Conservation (phyloP, 805 yeast species). For the Myxozyma vanderwaltii region DNA sequence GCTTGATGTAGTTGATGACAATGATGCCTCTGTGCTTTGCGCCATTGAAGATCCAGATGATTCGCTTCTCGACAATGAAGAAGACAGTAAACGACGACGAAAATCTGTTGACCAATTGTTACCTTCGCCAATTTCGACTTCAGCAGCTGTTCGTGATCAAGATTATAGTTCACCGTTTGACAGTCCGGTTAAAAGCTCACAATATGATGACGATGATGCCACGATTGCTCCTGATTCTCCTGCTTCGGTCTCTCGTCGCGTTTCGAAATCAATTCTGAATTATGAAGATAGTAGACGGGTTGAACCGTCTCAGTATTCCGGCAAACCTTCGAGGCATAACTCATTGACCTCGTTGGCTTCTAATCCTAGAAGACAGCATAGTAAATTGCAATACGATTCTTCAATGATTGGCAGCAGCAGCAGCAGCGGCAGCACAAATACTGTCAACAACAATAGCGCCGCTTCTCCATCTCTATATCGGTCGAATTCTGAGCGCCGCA, state of each 20-base stretch:
- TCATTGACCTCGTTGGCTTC: slow-evolving; percentile 6
- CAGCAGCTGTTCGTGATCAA: neutral
- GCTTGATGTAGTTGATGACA: neutral
- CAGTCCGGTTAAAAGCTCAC: slow-evolving; percentile 7
- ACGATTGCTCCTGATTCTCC: slow-evolving; percentile 22
- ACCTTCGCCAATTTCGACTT: neutral
- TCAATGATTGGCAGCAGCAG: neutral
- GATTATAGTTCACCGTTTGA: neutral
- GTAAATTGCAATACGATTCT: neutral
- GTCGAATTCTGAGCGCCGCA: slow-evolving; percentile 7
- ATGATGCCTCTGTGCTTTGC: neutral
- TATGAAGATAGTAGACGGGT: slow-evolving; percentile 11
- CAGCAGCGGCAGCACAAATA: neutral
- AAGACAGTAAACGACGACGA: neutral
- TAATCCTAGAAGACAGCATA: neutral
- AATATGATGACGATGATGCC: slow-evolving; percentile 26
- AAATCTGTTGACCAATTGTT: neutral
- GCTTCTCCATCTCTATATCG: slow-evolving; percentile 2
- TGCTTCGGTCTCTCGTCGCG: slow-evolving; percentile 20
- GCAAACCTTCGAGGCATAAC: slow-evolving; percentile 14
- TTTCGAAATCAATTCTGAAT: slow-evolving; percentile 18
- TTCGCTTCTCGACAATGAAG: neutral
- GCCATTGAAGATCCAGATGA: slow-evolving; percentile 13
- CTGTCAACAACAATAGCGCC: too few species aligned
- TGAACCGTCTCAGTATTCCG: neutral